Conservation (phyloP, 352 stramenopile genomes). For the Phytophthora capsici region DNA sequence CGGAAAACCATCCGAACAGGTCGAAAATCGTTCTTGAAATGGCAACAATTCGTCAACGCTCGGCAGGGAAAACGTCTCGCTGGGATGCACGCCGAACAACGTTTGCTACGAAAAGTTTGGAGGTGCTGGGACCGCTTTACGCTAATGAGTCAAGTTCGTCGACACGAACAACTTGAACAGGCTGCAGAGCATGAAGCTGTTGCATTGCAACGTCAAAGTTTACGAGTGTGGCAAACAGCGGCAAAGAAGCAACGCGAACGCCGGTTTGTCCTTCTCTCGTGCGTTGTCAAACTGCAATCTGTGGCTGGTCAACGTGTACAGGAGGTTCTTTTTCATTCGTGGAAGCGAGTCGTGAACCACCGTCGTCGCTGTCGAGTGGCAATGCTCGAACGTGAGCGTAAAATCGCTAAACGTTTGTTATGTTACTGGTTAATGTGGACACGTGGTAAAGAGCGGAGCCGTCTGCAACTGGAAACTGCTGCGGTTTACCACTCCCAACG, state of each 20-base stretch:
- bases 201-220: conserved; percentile 5
- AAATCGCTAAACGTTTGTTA: conserved; percentile 8
- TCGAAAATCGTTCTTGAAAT: conserved; percentile 26
- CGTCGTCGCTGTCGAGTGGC: conserved; percentile 12
- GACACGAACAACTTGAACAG: conserved; percentile 10
- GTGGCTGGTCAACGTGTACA: conserved; percentile 19
- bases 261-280: conserved; percentile 54
- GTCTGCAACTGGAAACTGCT: conserved; percentile 18
- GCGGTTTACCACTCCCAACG: conserved; percentile 39
- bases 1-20: conserved; percentile 6
- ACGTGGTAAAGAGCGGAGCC: conserved; percentile 3
- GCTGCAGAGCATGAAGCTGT: conserved; percentile 11
- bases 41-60: conserved; percentile 24
- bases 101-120: conserved; percentile 8
- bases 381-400: conserved; percentile 7
- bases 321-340: conserved; percentile 29
- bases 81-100: conserved; percentile 13
- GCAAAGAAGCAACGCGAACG: conserved; percentile 40
- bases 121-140: conserved; percentile 12
- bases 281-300: conserved; percentile 56
- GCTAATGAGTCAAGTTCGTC: conserved; percentile 2
- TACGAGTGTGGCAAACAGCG: conserved; percentile 25
- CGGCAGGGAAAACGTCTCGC: conserved; percentile 12
- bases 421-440: conserved; percentile 14
- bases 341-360: conserved; percentile 19